Evolutionary conservation across 805 yeast species (phyloP), one percentile per base, ranked within the genome.

Genomic region (Sugiyamaella valdiviana): DNA sequence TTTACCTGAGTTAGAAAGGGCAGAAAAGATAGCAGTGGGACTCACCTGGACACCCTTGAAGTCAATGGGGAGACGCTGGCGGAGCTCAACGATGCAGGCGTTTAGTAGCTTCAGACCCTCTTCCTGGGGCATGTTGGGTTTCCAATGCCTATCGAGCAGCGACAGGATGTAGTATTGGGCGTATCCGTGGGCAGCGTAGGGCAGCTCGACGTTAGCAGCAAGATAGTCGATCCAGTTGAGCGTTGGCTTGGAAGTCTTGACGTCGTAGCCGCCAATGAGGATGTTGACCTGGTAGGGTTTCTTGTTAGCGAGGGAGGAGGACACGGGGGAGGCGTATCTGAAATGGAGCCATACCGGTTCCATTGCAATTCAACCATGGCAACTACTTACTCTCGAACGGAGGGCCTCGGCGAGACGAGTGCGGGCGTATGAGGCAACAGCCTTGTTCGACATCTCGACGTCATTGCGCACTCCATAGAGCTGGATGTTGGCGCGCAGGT

Each of bases 121-220:
- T 36, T 81, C 87, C 37, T 78, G 66, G 5, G 77, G 71, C 81
- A 90, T 78, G 58, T 82, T 90, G 39, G 80, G 74, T 63, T 82
- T 77, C 69, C 90, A 89, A 68, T 89, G 96, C 58, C 83, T 89
- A 71, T 93, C 99, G 57, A 93, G 74, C 55, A 91, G 71, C 1
- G 98, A 85, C 66, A 88, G 77, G 26, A 95, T 82, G 66, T 93
- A 93, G 68, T 91, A 93, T 1, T 95, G 95, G n/a, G 98, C 95
- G 63, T 93, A 93, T 10, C 99, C 99, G 65, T 93, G 99, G 1
- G 98, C 98, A 15, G 95, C 96, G 63, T 93, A 93, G 14, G 99
- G 98, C 51, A 93, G 74, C 52, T 83, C 87, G 14, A 83, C 95
- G 56, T 83, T 80, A 2, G 99, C 86, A 6, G 99, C 99, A 56